Evolutionary conservation across 345 rosid species (phyloP).

Genomic region (Firmiana major): DNA sequence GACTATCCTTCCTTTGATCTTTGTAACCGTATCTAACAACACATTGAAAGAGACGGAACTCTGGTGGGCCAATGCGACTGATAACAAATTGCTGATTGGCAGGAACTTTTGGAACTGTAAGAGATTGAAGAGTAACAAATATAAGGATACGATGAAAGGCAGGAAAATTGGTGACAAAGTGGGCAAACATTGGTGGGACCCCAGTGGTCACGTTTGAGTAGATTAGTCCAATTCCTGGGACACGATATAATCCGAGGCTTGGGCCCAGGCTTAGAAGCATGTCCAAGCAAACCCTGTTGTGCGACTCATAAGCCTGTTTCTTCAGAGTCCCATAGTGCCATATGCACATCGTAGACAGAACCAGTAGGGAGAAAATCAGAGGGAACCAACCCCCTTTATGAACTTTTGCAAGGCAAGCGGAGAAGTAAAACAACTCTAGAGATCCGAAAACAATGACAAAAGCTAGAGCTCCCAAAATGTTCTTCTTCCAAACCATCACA

Average conservation of each 20-base stretch:
- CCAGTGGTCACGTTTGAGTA: conserved; percentile 27
- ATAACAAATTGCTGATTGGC: conserved; percentile 17
- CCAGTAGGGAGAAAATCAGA: conserved; percentile 17
- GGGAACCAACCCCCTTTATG: conserved; percentile 32
- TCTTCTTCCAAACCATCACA: conserved; percentile 21
- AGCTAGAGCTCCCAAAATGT: conserved; percentile 16
- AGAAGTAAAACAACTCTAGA: conserved; percentile 27
- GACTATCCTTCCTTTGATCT: conserved; percentile 25
- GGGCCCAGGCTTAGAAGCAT: conserved; percentile 23
- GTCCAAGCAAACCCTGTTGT: conserved; percentile 26
- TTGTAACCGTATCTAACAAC: conserved; percentile 33
- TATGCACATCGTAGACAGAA: conserved; percentile 23
- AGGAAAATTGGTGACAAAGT: conserved; percentile 35
- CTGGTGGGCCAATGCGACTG: conserved; percentile 25
- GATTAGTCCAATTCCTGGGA: conserved; percentile 35
- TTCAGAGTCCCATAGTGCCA: conserved; percentile 35
- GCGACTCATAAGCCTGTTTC: conserved; percentile 24
- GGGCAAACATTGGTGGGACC: conserved; percentile 33
- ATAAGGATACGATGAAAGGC: conserved; percentile 31
- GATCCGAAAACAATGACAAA: conserved; percentile 27
- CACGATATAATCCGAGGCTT: conserved; percentile 28
- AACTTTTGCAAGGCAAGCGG: conserved; percentile 27
- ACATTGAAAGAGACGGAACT: conserved; percentile 27
- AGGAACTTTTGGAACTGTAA: conserved; percentile 32
- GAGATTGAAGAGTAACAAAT: conserved; percentile 25